phyloP scores from a whole-genome alignment of 169 alveolate species.

The Besnoitia besnoiti region DNA sequence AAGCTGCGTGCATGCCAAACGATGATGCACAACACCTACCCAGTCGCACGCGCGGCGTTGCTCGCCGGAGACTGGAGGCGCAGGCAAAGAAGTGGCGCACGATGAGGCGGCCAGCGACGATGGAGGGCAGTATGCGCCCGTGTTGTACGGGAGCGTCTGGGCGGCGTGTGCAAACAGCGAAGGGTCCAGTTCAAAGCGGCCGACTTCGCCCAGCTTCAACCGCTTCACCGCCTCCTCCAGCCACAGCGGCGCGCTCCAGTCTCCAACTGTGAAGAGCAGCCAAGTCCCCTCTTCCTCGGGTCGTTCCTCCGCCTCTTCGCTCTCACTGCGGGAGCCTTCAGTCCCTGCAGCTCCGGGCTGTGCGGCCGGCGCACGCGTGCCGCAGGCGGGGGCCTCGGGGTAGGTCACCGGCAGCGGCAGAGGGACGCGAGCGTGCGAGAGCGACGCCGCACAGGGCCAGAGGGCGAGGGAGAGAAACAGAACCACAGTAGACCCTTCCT shows the following conservation, averaged over 20 bases:
- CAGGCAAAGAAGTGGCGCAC: background rate
- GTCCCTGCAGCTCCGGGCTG: background rate
- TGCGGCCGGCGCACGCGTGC: background rate
- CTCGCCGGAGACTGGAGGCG: background rate
- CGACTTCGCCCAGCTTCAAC: background rate
- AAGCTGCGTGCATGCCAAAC: no score
- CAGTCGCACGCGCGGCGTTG: background rate
- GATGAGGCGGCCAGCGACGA: background rate
- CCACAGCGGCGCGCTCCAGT: constrained; percentile 1
- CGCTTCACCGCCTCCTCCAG: background rate
- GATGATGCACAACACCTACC: no score
- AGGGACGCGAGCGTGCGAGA: background rate
- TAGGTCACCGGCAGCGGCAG: background rate
- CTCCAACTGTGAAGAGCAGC: constrained; percentile 19
- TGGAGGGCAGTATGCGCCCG: background rate
- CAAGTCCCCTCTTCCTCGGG: background rate
- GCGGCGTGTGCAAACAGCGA: background rate
- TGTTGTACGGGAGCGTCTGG: background rate
- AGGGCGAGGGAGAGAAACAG: background rate
- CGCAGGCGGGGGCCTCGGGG: background rate
- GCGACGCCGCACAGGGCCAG: background rate
- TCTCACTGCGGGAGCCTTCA: background rate
- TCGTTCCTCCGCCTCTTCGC: background rate
- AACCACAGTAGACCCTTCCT: background rate
- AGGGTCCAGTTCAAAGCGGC: background rate